Evolutionary conservation across 78 protist species (phyloP).

Genomic region (Dictyostelium capitatum): DNA sequence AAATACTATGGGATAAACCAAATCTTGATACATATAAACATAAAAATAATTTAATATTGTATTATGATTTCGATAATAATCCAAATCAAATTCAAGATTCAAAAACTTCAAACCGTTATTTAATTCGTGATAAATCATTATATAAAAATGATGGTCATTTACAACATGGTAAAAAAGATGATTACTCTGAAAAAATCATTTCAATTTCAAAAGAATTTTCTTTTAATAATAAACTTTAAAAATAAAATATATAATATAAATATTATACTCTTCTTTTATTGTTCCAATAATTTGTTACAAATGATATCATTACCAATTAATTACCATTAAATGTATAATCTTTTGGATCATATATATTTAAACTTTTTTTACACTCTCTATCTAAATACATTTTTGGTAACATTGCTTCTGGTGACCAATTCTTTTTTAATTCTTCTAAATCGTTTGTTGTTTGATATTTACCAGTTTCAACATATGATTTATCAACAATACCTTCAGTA

Average conservation of each 20-base stretch:
- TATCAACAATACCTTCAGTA: constrained; percentile 54
- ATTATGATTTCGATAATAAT: constrained; percentile 41
- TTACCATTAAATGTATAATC: not conserved
- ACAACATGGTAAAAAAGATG: not conserved
- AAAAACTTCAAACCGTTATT: not conserved
- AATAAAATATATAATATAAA: not conserved
- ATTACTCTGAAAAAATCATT: constrained; percentile 9
- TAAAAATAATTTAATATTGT: not conserved
- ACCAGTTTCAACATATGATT: constrained; percentile 58
- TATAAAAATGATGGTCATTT: constrained; percentile 23
- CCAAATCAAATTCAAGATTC: not conserved
- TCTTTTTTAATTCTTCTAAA: constrained; percentile 8
- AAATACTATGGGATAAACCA: constrained; percentile 31
- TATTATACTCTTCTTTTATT: no score
- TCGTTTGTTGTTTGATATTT: constrained; percentile 61
- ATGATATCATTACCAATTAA: no score
- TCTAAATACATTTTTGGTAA: constrained; percentile 82
- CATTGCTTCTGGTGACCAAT: constrained; percentile 60
- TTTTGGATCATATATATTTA: not conserved
- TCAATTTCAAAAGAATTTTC: constrained; percentile 38
- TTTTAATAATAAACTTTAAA: constrained; percentile 51
- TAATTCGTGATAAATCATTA: constrained; percentile 25
- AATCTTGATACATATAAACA: not conserved
- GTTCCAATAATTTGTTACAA: no score
- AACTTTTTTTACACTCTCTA: constrained; percentile 30